Conservation (phyloP, 202 grass and related monocot species). For the Musa balbisiana region DNA sequence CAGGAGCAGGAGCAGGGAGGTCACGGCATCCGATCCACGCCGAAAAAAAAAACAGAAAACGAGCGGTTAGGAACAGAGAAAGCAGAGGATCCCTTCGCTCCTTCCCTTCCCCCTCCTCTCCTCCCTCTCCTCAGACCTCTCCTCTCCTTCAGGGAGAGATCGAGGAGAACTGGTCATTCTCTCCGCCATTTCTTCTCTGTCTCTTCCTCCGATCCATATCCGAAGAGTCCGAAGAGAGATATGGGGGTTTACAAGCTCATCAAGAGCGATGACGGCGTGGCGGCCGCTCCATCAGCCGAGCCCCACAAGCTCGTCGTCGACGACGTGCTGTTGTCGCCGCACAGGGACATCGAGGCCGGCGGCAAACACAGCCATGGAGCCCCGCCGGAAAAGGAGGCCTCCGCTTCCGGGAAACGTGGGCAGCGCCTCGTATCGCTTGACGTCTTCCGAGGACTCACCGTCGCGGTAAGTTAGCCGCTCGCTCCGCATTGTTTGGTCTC, state of each 20-base stretch:
- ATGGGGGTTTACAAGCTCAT: conserved; percentile 36
- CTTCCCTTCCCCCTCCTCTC: not conserved
- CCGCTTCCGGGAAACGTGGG: not conserved
- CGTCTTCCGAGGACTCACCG: conserved; percentile 87
- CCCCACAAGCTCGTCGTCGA: not conserved
- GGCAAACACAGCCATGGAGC: not conserved
- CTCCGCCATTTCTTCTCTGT: not conserved
- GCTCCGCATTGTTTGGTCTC: not conserved
- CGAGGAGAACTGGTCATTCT: not conserved
- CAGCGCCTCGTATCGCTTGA: conserved; percentile 84
- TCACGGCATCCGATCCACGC: not conserved
- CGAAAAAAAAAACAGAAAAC: not conserved
- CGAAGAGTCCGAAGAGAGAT: conserved; percentile 16
- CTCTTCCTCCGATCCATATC: not conserved
- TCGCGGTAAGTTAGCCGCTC: conserved; percentile 36
- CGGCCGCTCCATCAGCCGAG: conserved; percentile 2
- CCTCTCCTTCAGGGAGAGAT: not conserved
- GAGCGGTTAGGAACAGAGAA: not conserved
- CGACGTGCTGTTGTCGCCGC: not conserved
- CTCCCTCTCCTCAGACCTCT: not conserved
- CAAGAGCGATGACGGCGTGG: not conserved
- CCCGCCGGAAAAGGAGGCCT: not conserved
- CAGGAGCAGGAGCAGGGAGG: not conserved
- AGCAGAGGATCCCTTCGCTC: not conserved
- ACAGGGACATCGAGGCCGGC: conserved; percentile 31